A percentile compares a stretch with the other conserved stretches of the same genome.
These are phyloP conservation scores for Tephrocybe sp. DNA, from an alignment of 768 basidiomycete genomes.

Conservation along the genomic window DNA sequence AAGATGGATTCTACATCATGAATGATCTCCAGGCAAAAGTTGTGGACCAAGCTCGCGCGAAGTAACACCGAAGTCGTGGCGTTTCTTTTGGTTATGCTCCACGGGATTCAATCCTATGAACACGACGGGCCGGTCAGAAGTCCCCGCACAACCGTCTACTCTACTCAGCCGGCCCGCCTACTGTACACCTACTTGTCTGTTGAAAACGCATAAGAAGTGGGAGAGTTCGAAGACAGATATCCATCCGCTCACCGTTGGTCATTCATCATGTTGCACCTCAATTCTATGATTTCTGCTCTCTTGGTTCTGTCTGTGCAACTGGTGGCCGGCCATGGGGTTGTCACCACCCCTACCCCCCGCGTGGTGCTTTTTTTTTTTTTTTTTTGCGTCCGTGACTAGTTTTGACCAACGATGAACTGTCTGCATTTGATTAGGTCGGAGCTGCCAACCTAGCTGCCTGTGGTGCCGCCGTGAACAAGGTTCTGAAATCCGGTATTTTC, in stretches of 20 bases:
- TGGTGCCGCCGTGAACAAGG: slow-evolving; percentile 26
- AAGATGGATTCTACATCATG: too few species aligned
- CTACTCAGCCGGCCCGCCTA: neutral
- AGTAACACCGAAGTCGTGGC: slow-evolving; percentile 16
- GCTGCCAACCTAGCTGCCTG: slow-evolving; percentile 28
- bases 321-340: slow-evolving; percentile 25
- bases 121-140: neutral
- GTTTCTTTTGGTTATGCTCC: neutral
- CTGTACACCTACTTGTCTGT: neutral
- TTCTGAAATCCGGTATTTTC: slow-evolving; percentile 24
- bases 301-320: slow-evolving; percentile 7
- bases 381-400: neutral
- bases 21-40: neutral
- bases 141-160: neutral
- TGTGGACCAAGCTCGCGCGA: neutral
- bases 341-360: slow-evolving; percentile 28
- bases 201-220: slow-evolving; percentile 1
- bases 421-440: slow-evolving; percentile 23
- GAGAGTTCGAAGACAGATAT: neutral
- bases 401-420: too few species aligned
- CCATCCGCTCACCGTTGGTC: neutral
- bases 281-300: slow-evolving; percentile 9
- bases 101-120: neutral
- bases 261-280: slow-evolving; percentile 2
- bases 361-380: slow-evolving; percentile 16